Base-by-base conservation (phyloP, 148 eudicot genomes). In the Nyssa sinensis region DNA sequence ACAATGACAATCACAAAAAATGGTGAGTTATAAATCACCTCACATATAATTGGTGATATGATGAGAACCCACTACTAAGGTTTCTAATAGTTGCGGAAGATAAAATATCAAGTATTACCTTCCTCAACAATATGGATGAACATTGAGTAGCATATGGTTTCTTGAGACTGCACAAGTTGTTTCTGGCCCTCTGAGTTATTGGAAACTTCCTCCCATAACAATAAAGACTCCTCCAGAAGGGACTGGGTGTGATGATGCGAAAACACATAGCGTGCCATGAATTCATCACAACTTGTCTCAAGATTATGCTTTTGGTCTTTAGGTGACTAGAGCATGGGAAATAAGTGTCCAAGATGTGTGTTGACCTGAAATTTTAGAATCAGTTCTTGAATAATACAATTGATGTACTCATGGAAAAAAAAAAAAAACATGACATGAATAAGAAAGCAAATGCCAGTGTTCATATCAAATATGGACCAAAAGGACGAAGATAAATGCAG, bases 51-150 rank as follows among this genome's bases (percentile, higher is more conserved):
- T 11, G 33, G 2, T 23, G 3, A 59, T 7, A 11, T 14, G 27
- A 35, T 39, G 21, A 64, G 1, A 57, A 60, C 66, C 55, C 62
- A 61, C 41, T 5, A 28, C 8, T 44, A 19, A 44, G 37, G 55
- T 30, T 61, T 61, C 24, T 12, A 3, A 25, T 9, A 71, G 39
- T 61, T 41, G 21, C 58, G 39, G 5, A 30, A 1, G 12, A 62
- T 60, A 14, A 12, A 24, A 30, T 55, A 71, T 1, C 23, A 10
- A 10, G 5, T 25, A 61, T 53, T 85, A 88, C 96, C 96, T 89
- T 85, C 1, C 58, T 62, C 73, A 64, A 66, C 16, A 61, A 49
- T 57, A 68, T 6, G 25, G 88, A 68, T 27, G 82, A 53, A 47
- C 75, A 78, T 61, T 60, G 70, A 11, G 44, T 57, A 39, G 66